A percentile compares a stretch with the other conserved stretches of the same genome.
Conservation (phyloP, 805 yeast species). For the Ogataea zsoltii region DNA sequence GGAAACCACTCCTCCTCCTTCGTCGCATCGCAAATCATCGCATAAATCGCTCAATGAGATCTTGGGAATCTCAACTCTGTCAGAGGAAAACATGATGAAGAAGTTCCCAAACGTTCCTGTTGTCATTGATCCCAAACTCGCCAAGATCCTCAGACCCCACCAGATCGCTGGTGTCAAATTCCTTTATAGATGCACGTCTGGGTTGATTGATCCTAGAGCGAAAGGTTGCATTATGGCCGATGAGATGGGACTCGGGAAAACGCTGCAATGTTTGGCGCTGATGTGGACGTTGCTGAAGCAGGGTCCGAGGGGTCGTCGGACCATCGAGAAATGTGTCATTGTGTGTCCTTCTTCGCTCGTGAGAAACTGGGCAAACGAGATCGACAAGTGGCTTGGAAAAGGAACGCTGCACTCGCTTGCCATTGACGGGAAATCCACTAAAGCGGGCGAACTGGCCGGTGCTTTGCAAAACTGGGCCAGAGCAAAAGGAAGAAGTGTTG, state of each 20-base stretch:
- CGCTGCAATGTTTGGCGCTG: slow-evolving; percentile 83
- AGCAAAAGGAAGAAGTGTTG: slow-evolving; percentile 84
- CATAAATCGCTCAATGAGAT: slow-evolving; percentile 78
- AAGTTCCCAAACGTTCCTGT: slow-evolving; percentile 88
- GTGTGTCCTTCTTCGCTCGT: slow-evolving; percentile 96
- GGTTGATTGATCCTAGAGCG: slow-evolving; percentile 77
- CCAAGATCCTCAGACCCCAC: slow-evolving; percentile 89
- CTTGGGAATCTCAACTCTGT: slow-evolving; percentile 63
- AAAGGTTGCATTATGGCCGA: slow-evolving; percentile 98
- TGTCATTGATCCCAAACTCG: slow-evolving; percentile 86
- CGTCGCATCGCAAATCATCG: slow-evolving; percentile 33
- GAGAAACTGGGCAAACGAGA: slow-evolving; percentile 95
- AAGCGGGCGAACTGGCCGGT: slow-evolving; percentile 63
- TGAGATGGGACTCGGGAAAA: slow-evolving; percentile 94
- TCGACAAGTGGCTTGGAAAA: slow-evolving; percentile 91
- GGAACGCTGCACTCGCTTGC: slow-evolving; percentile 89
- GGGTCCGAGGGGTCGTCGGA: slow-evolving; percentile 79
- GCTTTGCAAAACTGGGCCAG: slow-evolving; percentile 82
- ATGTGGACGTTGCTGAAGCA: slow-evolving; percentile 92
- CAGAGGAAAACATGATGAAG: slow-evolving; percentile 45
- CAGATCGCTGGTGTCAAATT: slow-evolving; percentile 95
- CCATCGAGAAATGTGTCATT: slow-evolving; percentile 86
- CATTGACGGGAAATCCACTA: slow-evolving; percentile 85
- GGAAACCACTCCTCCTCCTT: slow-evolving; percentile 23
- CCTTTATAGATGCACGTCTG: slow-evolving; percentile 86